A percentile compares a stretch with the other conserved stretches of the same genome.
These are phyloP conservation scores for Spizellomyces sp. DNA, from an alignment of 192 early-diverging fungal species.

Conservation along the genomic window DNA sequence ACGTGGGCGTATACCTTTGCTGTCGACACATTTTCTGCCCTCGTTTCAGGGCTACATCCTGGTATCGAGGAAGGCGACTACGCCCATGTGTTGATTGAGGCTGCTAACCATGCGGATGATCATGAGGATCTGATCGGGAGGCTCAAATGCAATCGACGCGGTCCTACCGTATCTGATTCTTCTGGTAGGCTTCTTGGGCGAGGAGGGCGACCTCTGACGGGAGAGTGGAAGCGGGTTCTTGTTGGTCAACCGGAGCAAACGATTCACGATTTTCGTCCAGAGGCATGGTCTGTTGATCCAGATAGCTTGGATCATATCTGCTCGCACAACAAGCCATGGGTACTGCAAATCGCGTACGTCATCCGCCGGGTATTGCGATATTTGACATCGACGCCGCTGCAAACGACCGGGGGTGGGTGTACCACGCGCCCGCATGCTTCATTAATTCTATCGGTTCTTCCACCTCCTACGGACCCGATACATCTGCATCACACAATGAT, in stretches of 20 bases:
- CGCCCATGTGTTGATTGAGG: conserved; percentile 9
- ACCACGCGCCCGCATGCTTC: neutral
- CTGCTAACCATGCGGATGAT: neutral
- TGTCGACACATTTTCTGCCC: conserved; percentile 12
- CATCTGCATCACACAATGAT: conserved; percentile 16
- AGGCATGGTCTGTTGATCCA: conserved; percentile 1
- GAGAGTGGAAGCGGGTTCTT: conserved; percentile 13
- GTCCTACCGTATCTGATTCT: neutral
- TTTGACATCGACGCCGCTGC: conserved; percentile 3
- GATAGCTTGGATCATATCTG: conserved; percentile 6
- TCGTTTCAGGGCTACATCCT: neutral
- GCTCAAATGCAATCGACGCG: neutral
- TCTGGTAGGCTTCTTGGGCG: no score
- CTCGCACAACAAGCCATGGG: conserved; percentile 19
- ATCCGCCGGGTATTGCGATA: conserved; percentile 16
- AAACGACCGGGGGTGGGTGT: neutral
- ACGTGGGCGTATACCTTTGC: conserved; percentile 16
- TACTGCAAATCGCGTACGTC: conserved; percentile 15
- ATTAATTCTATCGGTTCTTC: conserved; percentile 7
- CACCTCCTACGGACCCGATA: neutral
- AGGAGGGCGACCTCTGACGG: neutral
- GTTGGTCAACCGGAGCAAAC: neutral
- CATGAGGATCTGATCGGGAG: no score
- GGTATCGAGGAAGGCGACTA: conserved; percentile 19
- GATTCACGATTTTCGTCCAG: conserved; percentile 20